Conservation (phyloP, 2,329 filamentous ascomycete species). For the Colletotrichum tropicale region DNA sequence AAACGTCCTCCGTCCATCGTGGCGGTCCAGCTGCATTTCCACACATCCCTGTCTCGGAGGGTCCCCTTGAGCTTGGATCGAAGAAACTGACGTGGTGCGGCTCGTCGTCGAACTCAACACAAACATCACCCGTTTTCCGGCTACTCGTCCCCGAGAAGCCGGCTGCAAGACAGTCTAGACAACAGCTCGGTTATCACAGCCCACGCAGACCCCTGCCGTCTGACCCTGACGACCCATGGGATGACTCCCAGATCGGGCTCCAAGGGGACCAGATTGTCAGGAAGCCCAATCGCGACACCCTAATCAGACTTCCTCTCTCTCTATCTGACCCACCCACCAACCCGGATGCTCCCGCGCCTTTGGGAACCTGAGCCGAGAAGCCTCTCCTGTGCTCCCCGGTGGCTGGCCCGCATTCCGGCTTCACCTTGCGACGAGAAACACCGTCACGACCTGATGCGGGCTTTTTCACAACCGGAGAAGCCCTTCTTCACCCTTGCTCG, state of each 20-base stretch:
- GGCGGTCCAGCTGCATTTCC: neutral
- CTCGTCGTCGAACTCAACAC: neutral
- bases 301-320: neutral
- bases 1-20: neutral
- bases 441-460: neutral
- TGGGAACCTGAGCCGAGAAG: neutral
- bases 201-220: neutral
- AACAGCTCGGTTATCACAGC: neutral
- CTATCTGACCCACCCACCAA: neutral
- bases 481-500: neutral
- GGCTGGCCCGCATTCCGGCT: neutral
- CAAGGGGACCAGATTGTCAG: neutral
- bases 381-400: neutral
- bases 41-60: neutral
- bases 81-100: neutral
- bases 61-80: neutral
- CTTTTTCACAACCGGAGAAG: neutral
- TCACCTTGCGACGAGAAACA: neutral
- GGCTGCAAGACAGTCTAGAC: neutral
- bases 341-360: slow-evolving; percentile 10
- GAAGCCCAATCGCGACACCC: neutral
- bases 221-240: neutral
- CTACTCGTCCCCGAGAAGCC: slow-evolving; percentile 5
- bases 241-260: neutral
- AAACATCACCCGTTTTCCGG: slow-evolving; percentile 6